Conservation (phyloP, 345 rosid genomes). For the Acer saccharum region DNA sequence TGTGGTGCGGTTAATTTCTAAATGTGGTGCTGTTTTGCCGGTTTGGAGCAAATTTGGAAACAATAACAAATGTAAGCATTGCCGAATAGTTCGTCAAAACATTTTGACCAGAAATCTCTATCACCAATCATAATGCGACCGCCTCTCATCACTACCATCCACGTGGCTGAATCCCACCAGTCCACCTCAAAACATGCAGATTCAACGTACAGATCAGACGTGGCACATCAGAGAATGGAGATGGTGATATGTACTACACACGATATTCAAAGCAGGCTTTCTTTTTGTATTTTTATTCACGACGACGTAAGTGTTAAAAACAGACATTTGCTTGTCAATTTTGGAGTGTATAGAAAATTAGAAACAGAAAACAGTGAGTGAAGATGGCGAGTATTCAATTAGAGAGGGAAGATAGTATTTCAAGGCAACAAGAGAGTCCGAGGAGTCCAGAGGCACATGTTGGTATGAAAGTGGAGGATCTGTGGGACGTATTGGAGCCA, state of each 20-base stretch:
- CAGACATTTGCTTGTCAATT: neutral
- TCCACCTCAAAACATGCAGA: neutral
- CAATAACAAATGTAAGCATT: no score
- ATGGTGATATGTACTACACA: neutral
- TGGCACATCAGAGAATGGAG: no score
- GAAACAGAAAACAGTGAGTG: conserved; percentile 13
- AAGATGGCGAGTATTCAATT: conserved; percentile 41
- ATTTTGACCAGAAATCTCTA: conserved; percentile 16
- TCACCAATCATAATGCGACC: conserved; percentile 8
- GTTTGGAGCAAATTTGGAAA: no score
- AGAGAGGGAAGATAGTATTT: conserved; percentile 10
- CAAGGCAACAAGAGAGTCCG: conserved; percentile 50
- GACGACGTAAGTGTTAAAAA: neutral
- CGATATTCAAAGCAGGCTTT: neutral
- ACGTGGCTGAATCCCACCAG: conserved; percentile 5
- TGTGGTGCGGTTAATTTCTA: no score
- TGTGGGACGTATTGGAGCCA: conserved; percentile 83
- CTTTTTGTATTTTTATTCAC: neutral
- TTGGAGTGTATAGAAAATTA: conserved; percentile 1
- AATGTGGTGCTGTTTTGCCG: no score
- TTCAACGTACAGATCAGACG: neutral
- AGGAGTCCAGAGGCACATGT: conserved; percentile 88
- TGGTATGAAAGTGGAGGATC: conserved; percentile 92
- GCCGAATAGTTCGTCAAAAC: neutral
- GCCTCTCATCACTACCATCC: neutral